phyloP scores from a whole-genome alignment of 2,329 filamentous ascomycete genomes.

The Trichoderma semiorbis region DNA sequence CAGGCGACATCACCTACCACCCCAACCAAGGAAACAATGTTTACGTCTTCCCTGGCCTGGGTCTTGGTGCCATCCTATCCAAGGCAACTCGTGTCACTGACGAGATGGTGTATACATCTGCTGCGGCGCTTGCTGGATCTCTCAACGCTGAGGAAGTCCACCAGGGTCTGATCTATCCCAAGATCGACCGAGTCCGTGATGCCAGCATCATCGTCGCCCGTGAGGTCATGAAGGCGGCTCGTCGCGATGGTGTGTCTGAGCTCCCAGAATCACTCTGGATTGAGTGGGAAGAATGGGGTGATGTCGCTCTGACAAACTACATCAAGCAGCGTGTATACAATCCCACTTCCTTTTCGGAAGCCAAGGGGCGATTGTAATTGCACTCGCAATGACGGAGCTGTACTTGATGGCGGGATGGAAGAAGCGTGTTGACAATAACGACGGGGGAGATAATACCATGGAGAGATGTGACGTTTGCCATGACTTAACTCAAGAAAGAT shows the following conservation, averaged over 20 bases:
- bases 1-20: constrained; percentile 62
- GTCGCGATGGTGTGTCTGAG: constrained; percentile 71
- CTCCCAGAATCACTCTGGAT: constrained; percentile 67
- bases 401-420: neutral
- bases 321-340: constrained; percentile 62
- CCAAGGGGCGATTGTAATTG: constrained; percentile 32
- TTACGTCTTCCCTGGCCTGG: constrained; percentile 96
- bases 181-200: constrained; percentile 86
- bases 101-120: constrained; percentile 95
- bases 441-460: neutral
- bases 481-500: neutral
- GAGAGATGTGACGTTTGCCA: neutral
- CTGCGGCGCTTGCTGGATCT: constrained; percentile 72
- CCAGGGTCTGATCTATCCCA: constrained; percentile 83
- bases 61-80: constrained; percentile 86
- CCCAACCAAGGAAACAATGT: constrained; percentile 82
- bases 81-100: constrained; percentile 86
- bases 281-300: constrained; percentile 70
- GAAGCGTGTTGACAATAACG: neutral
- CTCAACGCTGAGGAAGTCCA: constrained; percentile 79
- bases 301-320: constrained; percentile 57
- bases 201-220: constrained; percentile 82
- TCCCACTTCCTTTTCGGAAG: constrained; percentile 44
- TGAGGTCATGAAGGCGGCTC: constrained; percentile 89
- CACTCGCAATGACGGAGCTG: neutral